Evolutionary conservation across 2,329 filamentous ascomycete species (phyloP), one percentile per base, ranked within the genome.

Genomic region (Xylaria sp.): DNA sequence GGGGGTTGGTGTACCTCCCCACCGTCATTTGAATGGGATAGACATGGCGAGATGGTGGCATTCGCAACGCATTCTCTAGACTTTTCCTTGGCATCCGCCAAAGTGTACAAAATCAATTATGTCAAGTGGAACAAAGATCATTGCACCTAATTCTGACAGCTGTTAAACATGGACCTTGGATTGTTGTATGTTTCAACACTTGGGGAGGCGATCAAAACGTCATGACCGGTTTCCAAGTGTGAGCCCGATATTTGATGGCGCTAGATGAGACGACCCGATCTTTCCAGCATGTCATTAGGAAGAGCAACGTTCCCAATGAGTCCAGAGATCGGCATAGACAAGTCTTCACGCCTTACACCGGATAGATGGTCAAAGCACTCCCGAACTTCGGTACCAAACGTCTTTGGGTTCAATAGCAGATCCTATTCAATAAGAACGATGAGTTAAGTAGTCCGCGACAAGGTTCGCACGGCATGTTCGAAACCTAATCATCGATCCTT

Each of bases 51-150:
- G 72, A 70, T 70, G 64, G 68, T 72, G 74, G 73, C 68, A 70
- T 71, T 74, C 69, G 41, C 53, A 70, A 74, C 73, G 70, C 72
- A 72, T 72, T 73, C 72, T 72, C 74, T 77, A 77, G 73, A 77
- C 52, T 72, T 74, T 61, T 66, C 71, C 70, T 71, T 73, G 75
- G 74, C 72, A 68, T 73, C 67, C 67, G 70, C 73, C 70, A 70
- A 68, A 69, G 68, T 78, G 76, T 78, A 78, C 71, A 78, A 76
- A 78, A 75, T 65, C 65, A 71, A 70, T 69, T 66, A 72, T 73
- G 72, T 74, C 72, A 71, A 76, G 70, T 74, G 72, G 70, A 71
- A 70, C 61, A 72, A 67, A 70, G 64, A 67, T 70, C 66, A 70
- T 70, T 70, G 56, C 66, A 68, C 43, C 57, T 61, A 59, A 52